A percentile compares a stretch with the other conserved stretches of the same genome.
These are phyloP conservation scores for Hericium alpestre DNA, from an alignment of 768 basidiomycete genomes.

Conservation along the genomic window DNA sequence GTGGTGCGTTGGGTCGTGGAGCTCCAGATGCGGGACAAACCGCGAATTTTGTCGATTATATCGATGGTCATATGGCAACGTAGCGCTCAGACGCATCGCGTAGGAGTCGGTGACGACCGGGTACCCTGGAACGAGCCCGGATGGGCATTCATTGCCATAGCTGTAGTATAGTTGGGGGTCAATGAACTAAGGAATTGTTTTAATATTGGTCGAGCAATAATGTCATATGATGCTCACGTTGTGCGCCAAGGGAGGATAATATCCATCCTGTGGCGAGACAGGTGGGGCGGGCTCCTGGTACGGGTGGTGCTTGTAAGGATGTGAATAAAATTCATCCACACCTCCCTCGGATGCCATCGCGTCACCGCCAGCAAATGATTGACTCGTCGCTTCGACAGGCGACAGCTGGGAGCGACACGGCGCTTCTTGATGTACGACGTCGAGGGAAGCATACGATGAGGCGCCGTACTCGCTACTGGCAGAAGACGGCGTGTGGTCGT, in stretches of 20 bases:
- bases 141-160: neutral
- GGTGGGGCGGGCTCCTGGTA: neutral
- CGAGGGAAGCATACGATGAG: neutral
- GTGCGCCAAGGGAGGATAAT: neutral
- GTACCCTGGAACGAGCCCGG: neutral
- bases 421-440: neutral
- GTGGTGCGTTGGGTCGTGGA: neutral
- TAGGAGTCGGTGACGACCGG: neutral
- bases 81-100: neutral
- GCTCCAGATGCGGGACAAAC: neutral
- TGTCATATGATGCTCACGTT: neutral
- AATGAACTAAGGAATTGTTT: neutral
- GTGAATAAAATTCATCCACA: neutral
- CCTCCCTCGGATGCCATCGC: neutral
- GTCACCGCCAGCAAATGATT: neutral
- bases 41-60: neutral
- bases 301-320: neutral
- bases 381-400: neutral
- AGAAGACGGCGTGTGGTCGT: neutral
- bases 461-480: no score
- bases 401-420: neutral
- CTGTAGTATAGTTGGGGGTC: neutral
- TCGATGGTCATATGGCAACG: neutral
- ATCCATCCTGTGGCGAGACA: neutral
- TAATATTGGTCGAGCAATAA: neutral